Conservation (phyloP, 345 rosid species). For the Nasturtium officinale region DNA sequence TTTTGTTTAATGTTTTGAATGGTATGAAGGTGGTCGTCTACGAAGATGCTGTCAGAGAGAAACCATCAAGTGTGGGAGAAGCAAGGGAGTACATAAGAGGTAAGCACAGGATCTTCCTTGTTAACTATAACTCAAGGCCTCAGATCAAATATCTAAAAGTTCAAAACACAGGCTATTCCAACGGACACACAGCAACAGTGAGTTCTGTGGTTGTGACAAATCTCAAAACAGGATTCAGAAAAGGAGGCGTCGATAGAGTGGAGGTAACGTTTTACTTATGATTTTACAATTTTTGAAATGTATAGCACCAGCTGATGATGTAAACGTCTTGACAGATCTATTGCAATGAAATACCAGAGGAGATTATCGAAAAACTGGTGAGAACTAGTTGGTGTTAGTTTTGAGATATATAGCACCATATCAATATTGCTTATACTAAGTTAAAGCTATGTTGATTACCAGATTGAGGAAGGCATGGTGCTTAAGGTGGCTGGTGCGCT, state of each 20-base stretch:
- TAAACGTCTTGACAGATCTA: constrained; percentile 59
- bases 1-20: constrained; percentile 1
- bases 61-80: constrained; percentile 75
- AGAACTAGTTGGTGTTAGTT: neutral
- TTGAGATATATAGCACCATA: neutral
- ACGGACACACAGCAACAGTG: constrained; percentile 73
- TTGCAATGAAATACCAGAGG: constrained; percentile 84
- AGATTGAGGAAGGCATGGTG: constrained; percentile 80
- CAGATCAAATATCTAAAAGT: neutral
- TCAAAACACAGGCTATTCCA: constrained; percentile 65
- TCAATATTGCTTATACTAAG: neutral
- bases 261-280: constrained; percentile 52
- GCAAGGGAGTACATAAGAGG: constrained; percentile 76
- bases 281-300: neutral
- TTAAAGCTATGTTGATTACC: constrained; percentile 20
- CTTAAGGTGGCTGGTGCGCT: constrained; percentile 84
- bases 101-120: constrained; percentile 30
- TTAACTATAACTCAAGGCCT: neutral
- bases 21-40: constrained; percentile 76
- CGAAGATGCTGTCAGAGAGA: constrained; percentile 79
- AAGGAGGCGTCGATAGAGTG: constrained; percentile 79
- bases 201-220: constrained; percentile 83
- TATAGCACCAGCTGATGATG: constrained; percentile 1
- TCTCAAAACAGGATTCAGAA: constrained; percentile 64
- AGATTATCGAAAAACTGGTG: constrained; percentile 82